These are phyloP conservation scores for Vitis labrusca DNA, from an alignment of 164 flowering plant genomes.

Conservation along the genomic window DNA sequence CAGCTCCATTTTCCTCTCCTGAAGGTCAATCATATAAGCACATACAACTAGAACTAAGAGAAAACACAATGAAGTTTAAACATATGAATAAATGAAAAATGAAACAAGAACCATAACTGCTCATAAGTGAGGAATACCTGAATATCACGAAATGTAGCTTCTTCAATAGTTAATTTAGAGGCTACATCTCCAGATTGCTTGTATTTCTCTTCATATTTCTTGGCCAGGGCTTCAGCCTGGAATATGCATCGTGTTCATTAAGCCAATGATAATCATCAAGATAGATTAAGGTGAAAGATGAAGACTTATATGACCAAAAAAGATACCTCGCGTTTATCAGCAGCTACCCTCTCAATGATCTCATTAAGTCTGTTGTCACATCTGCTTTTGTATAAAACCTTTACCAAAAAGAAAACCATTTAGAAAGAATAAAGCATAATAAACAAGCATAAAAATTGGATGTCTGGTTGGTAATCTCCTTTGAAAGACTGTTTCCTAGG, in stretches of 20 bases:
- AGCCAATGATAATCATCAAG: background rate
- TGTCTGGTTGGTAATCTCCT: background rate
- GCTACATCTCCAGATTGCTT: constrained; percentile 85
- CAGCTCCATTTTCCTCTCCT: constrained; percentile 80
- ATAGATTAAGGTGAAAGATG: background rate
- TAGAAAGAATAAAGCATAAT: background rate
- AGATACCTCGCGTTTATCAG: constrained; percentile 86
- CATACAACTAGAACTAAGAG: background rate
- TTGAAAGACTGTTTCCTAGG: background rate
- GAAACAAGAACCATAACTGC: background rate
- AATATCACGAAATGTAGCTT: constrained; percentile 88
- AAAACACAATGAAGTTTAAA: background rate
- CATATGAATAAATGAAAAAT: background rate
- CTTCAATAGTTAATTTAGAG: constrained; percentile 84
- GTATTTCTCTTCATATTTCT: constrained; percentile 94
- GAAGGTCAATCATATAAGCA: constrained; percentile 16
- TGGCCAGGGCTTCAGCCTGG: constrained; percentile 77
- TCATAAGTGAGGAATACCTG: constrained; percentile 49
- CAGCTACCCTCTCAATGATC: constrained; percentile 73
- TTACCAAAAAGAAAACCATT: constrained; percentile 10
- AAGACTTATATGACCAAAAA: background rate
- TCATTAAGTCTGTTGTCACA: constrained; percentile 97
- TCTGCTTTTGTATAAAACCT: constrained; percentile 93
- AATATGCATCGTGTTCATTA: constrained; percentile 1
- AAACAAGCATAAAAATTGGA: background rate